Evolutionary conservation across 2,329 filamentous ascomycete species (phyloP), one percentile per base, ranked within the genome.

Genomic region (Fusarium nelsonii): DNA sequence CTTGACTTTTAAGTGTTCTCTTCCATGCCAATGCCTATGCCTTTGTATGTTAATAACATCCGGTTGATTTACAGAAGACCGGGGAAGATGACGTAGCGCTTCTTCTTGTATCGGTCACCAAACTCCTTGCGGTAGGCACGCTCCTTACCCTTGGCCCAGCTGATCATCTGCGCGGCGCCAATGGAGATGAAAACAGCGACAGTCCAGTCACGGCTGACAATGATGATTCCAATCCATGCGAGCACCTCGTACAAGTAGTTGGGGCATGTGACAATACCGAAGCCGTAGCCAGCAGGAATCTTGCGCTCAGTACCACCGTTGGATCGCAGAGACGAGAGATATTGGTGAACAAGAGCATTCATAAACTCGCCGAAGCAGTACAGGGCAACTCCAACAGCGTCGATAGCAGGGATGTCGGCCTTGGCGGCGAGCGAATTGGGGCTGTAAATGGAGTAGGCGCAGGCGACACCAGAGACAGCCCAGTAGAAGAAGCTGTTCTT

Each of bases 401-500:
- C 88, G 43, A 94, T 74, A 20, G 78, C 68, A 4, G 81, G 81
- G 54, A 81, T 71, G 49, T 81, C 76, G 20, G 83, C 80, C 16
- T 81, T 82, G 30, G 92, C 90, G 2, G 93, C 88, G 16, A 88
- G 84, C 6, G 91, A 90, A 69, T 83, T 87, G 8, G 94, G 94
- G 12, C 88, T 85, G 83, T 98, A 98, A 74, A 96, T 88, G 84
- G 91, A 94, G 82, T 91, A 91, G 44, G 93, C 93, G 75, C 95
- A 89, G 74, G 96, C 88, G 28, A 94, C 77, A 49, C 96, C 96
- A 6, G 91, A 91, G 57, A 95, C 81, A 34, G 91, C 75, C 96
- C 96, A 99, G 88, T 99, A 99, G 84, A 97, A 95, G 71, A 87
- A 88, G 71, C 91, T 93, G 86, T 99, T 99, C 82, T 95, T 96